Evolutionary conservation across 1,284 basidiomycete genomes (phyloP).

Genomic region (Peniophora sp.): DNA sequence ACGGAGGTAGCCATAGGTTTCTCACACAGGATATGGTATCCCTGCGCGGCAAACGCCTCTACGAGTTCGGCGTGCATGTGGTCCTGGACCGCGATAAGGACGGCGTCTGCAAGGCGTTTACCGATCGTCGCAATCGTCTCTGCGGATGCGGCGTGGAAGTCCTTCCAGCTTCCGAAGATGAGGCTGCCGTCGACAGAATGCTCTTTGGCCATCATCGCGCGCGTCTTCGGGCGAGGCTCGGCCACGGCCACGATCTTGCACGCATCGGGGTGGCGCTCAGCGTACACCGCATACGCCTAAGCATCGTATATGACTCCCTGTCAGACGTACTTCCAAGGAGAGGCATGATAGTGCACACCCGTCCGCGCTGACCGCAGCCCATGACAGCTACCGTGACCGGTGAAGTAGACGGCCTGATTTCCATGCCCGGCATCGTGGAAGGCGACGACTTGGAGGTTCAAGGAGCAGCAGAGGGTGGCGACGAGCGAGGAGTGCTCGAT

Average conservation of each 20-base stretch:
- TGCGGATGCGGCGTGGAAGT: conserved; percentile 58
- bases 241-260: conserved; percentile 79
- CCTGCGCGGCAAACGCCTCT: conserved; percentile 66
- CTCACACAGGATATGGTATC: conserved; percentile 84
- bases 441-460: too few relatives aligned
- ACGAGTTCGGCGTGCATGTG: conserved; percentile 69
- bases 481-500: too few relatives aligned
- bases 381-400: conserved; percentile 45
- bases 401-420: conserved; percentile 12
- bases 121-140: conserved; percentile 54
- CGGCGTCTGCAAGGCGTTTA: conserved; percentile 70
- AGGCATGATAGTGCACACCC: conserved; percentile 30
- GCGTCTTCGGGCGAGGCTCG: conserved; percentile 68
- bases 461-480: not conserved
- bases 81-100: conserved; percentile 74
- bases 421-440: conserved; percentile 17
- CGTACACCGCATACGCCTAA: conserved; percentile 66
- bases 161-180: conserved; percentile 67
- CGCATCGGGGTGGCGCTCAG: conserved; percentile 46
- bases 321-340: not conserved
- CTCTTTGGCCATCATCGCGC: conserved; percentile 42
- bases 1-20: conserved; percentile 82
- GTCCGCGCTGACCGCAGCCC: conserved; percentile 78
- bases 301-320: not conserved
- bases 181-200: conserved; percentile 57